Conservation (phyloP, 306 rosid genomes). For the Delonix regia region DNA sequence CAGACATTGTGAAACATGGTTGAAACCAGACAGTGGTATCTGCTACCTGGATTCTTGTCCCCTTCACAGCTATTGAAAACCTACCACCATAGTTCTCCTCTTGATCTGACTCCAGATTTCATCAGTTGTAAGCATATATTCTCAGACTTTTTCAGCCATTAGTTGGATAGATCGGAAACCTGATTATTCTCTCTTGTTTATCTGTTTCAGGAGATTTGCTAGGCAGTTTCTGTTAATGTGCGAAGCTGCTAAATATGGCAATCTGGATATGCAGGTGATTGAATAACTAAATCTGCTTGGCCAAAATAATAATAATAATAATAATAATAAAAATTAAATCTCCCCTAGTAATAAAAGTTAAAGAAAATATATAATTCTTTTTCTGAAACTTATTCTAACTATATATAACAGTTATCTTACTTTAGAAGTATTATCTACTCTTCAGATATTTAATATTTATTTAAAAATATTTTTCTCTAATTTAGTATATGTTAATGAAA, state of each 20-base stretch:
- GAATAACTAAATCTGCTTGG: background rate
- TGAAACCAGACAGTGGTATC: constrained; percentile 12
- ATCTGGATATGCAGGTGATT: background rate
- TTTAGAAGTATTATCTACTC: too few species aligned
- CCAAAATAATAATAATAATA: too few species aligned
- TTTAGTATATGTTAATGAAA: too few species aligned
- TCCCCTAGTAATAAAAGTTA: too few species aligned
- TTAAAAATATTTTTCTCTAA: too few species aligned
- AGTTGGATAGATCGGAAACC: background rate
- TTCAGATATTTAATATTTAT: too few species aligned
- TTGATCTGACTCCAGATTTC: background rate
- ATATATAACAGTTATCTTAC: too few species aligned
- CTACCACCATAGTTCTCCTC: background rate
- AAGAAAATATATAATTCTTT: too few species aligned
- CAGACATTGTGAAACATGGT: constrained; percentile 11
- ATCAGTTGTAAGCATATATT: constrained; percentile 5
- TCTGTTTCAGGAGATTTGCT: background rate
- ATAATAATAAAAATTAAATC: too few species aligned
- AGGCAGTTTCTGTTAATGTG: background rate
- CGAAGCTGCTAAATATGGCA: background rate
- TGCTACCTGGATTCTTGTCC: constrained; percentile 27
- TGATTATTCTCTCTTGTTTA: too few species aligned
- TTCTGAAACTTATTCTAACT: too few species aligned
- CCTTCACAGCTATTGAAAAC: constrained; percentile 14
- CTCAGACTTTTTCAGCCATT: background rate